A percentile compares a stretch with the other conserved stretches of the same genome.
Conservation (phyloP, 2,329 filamentous ascomycete genomes). For the Microthyrium microscopicum region DNA sequence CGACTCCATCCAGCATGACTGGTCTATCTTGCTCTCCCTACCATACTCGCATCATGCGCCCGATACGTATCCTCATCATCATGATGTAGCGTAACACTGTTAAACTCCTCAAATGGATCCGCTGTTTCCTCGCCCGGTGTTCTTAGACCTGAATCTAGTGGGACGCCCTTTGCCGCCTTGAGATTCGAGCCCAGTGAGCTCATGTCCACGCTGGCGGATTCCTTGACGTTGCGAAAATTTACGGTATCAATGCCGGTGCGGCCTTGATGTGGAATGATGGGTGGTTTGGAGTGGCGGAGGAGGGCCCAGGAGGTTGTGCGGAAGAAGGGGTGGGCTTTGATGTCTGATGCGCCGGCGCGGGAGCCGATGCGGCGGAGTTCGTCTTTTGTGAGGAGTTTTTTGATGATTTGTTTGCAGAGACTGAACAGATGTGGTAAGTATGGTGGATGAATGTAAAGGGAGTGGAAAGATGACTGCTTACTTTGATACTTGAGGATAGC, state of each 20-base stretch:
- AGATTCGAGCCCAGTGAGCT: too few species aligned
- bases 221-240: slow-evolving; percentile 97
- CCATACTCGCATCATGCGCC: slow-evolving; percentile 1
- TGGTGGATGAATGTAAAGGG: background rate
- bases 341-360: slow-evolving; percentile 86
- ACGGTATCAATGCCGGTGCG: slow-evolving; percentile 83
- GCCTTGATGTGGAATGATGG: slow-evolving; percentile 84
- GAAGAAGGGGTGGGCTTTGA: slow-evolving; percentile 94
- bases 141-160: slow-evolving; percentile 66
- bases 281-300: slow-evolving; percentile 93
- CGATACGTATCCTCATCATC: slow-evolving; percentile 55
- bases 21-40: background rate
- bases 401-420: slow-evolving; percentile 88
- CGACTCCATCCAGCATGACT: too few species aligned
- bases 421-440: slow-evolving; percentile 32
- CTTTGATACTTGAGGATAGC: slow-evolving; percentile 78
- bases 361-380: slow-evolving; percentile 87
- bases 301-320: slow-evolving; percentile 90
- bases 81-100: slow-evolving; percentile 92
- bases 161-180: slow-evolving; percentile 45
- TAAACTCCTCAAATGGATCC: slow-evolving; percentile 97
- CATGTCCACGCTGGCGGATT: slow-evolving; percentile 87
- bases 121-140: slow-evolving; percentile 68
- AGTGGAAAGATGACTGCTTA: slow-evolving; percentile 32
- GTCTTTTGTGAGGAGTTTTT: slow-evolving; percentile 95